Base-by-base conservation (phyloP, 768 basidiomycete genomes). In the Suillus sp. region DNA sequence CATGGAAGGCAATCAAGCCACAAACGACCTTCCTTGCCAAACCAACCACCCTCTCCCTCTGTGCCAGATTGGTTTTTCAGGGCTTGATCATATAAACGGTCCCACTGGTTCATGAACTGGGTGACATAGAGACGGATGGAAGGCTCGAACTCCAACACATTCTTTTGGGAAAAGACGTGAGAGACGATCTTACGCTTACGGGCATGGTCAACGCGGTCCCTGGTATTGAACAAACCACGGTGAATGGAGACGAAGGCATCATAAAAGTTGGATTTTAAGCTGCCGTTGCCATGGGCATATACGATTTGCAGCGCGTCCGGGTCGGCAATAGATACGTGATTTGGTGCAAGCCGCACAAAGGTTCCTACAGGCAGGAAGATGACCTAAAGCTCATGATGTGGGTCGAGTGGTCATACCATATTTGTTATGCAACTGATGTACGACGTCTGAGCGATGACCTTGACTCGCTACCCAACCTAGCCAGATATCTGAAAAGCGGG, bases 101-200 rank as follows among this genome's bases (percentile, higher is more conserved):
- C 92, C 92, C 92, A 95, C 69, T 93, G 91, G 18, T 72, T 72
- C 64, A 93, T 72, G 62, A 95, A 75, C 59, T 83, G 77, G 1
- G 70, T 74, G 22, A 94, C 82, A 68, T 91, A 86, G 1, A 78
- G 69, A 4, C 84, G 79, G 60, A 94, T 84, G 64, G 92, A 85
- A 0, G 92, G 91, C 73, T 95, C 93, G 64, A 96, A 96, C 68
- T 93, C 91, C 63, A 92, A 72, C 4, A 96, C 92, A 61, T 76
- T 91, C 79, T 95, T 95, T 71, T 91, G 89, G 1, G 89, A 88
- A 76, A 92, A 92, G 69, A 93, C 89, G 71, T 92, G 86, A 1
- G 92, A 89, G 53, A 96, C 85, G 64, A 97, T 92, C 78, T 96
- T 96, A 78, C 93, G 88, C 77, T 95, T 96, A 48, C 94, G 86